These are phyloP conservation scores for Aphanomyces invadans DNA, from an alignment of 352 stramenopile species.

Conservation along the genomic window DNA sequence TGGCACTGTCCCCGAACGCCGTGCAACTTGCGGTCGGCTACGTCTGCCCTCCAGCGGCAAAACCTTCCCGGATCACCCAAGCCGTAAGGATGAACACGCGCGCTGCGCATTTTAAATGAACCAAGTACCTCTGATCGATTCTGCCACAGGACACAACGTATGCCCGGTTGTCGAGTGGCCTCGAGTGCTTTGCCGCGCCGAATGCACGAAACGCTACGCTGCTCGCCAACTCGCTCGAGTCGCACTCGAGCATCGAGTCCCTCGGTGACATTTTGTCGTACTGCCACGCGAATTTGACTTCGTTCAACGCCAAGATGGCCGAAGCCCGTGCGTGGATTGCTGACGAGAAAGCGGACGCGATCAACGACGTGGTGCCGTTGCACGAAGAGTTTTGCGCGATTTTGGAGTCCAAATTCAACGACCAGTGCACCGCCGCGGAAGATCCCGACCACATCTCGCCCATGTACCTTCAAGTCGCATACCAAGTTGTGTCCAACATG, in stretches of 20 bases:
- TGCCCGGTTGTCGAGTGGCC: constrained; percentile 55
- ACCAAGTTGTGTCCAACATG: constrained; percentile 21
- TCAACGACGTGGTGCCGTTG: constrained; percentile 31
- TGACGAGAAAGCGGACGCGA: constrained; percentile 26
- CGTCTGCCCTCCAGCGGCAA: constrained; percentile 66
- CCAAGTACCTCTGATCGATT: no score
- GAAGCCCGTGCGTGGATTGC: constrained; percentile 33
- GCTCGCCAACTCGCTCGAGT: constrained; percentile 43
- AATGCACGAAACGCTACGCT: constrained; percentile 34
- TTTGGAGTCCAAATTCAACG: constrained; percentile 44
- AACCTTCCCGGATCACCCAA: constrained; percentile 72
- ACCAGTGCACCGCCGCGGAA: not conserved
- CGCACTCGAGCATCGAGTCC: constrained; percentile 47
- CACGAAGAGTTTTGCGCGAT: constrained; percentile 54
- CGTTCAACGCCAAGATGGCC: constrained; percentile 36
- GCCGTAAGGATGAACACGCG: constrained; percentile 25
- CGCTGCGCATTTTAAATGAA: no score
- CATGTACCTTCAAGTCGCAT: constrained; percentile 18
- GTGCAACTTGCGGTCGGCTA: constrained; percentile 56
- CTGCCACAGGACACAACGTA: constrained; percentile 73
- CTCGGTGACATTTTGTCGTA: constrained; percentile 73
- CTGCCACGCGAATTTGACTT: constrained; percentile 62
- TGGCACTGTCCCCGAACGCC: constrained; percentile 62
- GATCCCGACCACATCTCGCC: not conserved
- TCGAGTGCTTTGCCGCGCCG: constrained; percentile 64